Base-by-base conservation (phyloP, 202 grass and related monocot species). In the Brachypodium distachyon region DNA sequence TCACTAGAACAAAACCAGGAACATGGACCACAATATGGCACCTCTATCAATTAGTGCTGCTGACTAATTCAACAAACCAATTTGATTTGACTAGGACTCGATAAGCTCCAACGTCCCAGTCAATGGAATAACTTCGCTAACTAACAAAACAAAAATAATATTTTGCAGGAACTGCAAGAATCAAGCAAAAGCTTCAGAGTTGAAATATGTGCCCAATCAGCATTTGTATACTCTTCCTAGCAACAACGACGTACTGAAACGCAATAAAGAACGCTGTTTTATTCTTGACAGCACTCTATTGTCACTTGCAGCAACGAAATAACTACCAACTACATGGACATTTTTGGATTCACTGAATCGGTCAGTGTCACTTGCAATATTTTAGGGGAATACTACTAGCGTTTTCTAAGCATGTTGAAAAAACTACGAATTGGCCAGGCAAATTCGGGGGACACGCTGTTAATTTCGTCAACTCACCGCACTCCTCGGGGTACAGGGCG, bases 41-140 rank as follows among this genome's bases (percentile, higher is more conserved):
- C 57, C 70, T 40, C 64, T 33, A 3, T 76, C n/a, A 47, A 80
- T 47, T 12, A 46, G 37, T 46, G 3, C 0, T 23, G 3, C 25
- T 79, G 80, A 74, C 73, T 18, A 69, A 14, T 69, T 79, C 69
- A 79, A 79, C 59, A 28, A 79, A 68, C n/a, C n/a, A n/a, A n/a
- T n/a, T 44, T 52, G 23, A 58, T 61, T 83, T 79, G 85, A 79
- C 80, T 83, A 51, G 21, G 18, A 73, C 49, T 29, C n/a, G 32
- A 65, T 61, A 6, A 11, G 21, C 22, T 34, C 10, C 28, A 34
- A 26, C 41, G 46, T 65, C 48, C 25, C 64, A 12, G 71, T 88
- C 81, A 58, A 54, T 34, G 56, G 25, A 76, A 80, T 42, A 70
- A 19, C 9, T 41, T 19, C 29, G 70, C 39, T 31, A 84, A 50